Conservation (phyloP, 2,329 filamentous ascomycete genomes). For the Talaromyces sp. region DNA sequence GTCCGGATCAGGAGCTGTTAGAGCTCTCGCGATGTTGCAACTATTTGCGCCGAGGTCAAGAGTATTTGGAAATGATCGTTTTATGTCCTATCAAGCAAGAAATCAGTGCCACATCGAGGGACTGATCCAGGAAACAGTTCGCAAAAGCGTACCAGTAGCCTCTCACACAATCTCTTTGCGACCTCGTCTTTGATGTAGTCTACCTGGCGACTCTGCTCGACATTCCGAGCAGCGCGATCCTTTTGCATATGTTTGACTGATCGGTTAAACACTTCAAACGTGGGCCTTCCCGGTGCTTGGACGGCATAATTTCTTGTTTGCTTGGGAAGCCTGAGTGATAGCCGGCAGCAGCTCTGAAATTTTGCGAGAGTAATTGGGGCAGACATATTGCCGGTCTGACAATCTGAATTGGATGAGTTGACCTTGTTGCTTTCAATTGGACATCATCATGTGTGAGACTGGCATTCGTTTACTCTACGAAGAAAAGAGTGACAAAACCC, state of each 20-base stretch:
- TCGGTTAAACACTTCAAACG: slow-evolving; percentile 87
- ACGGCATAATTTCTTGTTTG: slow-evolving; percentile 64
- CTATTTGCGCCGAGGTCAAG: slow-evolving; percentile 94
- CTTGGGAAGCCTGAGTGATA: slow-evolving; percentile 16
- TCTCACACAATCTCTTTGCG: slow-evolving; percentile 75
- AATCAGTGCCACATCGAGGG: neutral
- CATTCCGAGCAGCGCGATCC: slow-evolving; percentile 72
- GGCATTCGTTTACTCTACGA: neutral
- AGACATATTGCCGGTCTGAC: slow-evolving; percentile 24
- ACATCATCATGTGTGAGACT: neutral
- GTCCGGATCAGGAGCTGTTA: slow-evolving; percentile 67
- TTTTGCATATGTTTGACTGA: slow-evolving; percentile 86
- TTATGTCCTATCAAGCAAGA: slow-evolving; percentile 68
- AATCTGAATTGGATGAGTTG: neutral
- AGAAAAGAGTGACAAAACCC: neutral
- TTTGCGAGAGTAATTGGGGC: slow-evolving; percentile 16
- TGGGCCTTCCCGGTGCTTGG: slow-evolving; percentile 70
- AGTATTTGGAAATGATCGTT: slow-evolving; percentile 75
- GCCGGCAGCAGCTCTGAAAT: slow-evolving; percentile 15
- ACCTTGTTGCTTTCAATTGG: neutral
- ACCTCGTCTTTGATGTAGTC: slow-evolving; percentile 96
- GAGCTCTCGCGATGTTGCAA: slow-evolving; percentile 83
- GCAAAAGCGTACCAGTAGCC: slow-evolving; percentile 61
- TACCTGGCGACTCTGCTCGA: slow-evolving; percentile 68
- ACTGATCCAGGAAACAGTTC: neutral